Base-by-base conservation (phyloP, 2,329 filamentous ascomycete genomes). In the Verticillium tricorpus region DNA sequence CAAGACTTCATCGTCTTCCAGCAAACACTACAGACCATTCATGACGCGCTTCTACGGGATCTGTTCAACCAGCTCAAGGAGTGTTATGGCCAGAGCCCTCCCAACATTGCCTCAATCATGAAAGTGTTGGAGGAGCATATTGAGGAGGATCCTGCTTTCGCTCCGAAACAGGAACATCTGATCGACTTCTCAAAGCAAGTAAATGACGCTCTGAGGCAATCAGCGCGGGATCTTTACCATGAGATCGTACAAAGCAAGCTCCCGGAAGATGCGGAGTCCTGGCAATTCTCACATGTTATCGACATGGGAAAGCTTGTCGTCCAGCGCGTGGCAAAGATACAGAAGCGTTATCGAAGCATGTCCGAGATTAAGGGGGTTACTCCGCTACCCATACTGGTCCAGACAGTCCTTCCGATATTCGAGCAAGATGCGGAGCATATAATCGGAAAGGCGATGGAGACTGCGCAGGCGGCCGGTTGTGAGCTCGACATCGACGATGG, bases 201-300 rank as follows among this genome's bases (percentile, higher is more conserved):
- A 28, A 81, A 84, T n/a, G 83, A 90, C 58, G 90, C 89, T 2
- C 81, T 98, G 56, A 84, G 85, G 58, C 82, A 89, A 64, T 90
- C 89, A 69, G 93, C 94, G 8, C 85, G 85, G 19, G 86, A 89
- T n/a, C 88, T 89, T 5, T 98, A 99, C 72, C 85, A 89, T 61
- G 85, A 85, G 32, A 88, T 93, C 66, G 85, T 98, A 57, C 86
- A 93, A 62, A 87, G 89, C 64, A 85, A 93, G 69, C 88, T 99
- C 1, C 93, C 93, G 1, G 84, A 90, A 37, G 85, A 89, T 61
- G 89, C 92, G 68, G 87, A 93, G 66, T 84, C 91, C 58, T 97
- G 95, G 93, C 87, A 97, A 67, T 94, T 96, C 72, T 90, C 85
- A 65, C 92, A 98, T 74, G 89, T 98, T 61, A 92, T 97, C 63